Base-by-base conservation (phyloP, 1,139 yeast genomes). In the Diutina sp. region DNA sequence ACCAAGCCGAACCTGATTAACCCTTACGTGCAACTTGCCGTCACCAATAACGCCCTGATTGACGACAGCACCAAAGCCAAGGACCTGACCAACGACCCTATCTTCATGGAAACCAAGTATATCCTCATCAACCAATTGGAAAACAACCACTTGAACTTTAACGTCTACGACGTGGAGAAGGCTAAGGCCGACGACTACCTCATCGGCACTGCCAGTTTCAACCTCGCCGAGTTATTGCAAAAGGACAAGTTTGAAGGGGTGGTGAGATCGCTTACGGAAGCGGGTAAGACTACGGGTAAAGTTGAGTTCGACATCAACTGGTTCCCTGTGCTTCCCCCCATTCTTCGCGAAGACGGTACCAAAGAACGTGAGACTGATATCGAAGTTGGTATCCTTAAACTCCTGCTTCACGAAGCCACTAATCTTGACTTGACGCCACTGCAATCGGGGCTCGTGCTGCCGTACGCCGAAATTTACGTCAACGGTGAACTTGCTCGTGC, bases 341-440 rank as follows among this genome's bases (percentile, higher is more conserved):
- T 70, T 59, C 70, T 65, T 11, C 71, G 78, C 62, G 79, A 74
- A 53, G 84, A 79, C 62, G 84, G 84, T 55, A 68, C 77, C 16
- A 76, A 73, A 61, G 79, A 75, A 60, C 73, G 71, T n/a, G 63
- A 70, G 62, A 65, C 80, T 55, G 86, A 82, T 57, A 69, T 83
- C 7, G 88, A 85, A 64, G 81, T 82, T 57, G 95, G 93, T 72
- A 82, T 87, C 58, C 72, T 85, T 70, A 86, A 85, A 65, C 69
- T 93, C 57, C 80, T 82, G 29, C 74, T 93, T 58, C 85, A 86
- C 62, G 85, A 84, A 63, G 93, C 90, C 54, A 80, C 80, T 61
- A 81, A 84, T 58, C 77, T 93, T 66, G 95, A 88, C 65, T 72
- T 79, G 47, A 72, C 84, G 4, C 69, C 76, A 55, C 82, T 95